Conservation (phyloP, 345 rosid species). For the Odontarrhena argentea region DNA sequence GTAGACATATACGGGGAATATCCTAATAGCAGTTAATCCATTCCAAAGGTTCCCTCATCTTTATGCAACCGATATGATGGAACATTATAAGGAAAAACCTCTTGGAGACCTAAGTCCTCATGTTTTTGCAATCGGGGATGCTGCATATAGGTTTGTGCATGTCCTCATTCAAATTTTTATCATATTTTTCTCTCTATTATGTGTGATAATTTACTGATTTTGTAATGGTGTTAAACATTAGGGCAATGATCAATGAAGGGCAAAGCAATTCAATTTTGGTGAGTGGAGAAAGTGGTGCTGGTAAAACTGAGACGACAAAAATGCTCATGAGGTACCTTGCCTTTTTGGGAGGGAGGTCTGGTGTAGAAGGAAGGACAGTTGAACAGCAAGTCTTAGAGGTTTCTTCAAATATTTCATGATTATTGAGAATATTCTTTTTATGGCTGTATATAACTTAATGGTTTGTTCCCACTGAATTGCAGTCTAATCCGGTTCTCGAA, state of each 20-base stretch:
- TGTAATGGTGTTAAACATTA: slow-evolving; percentile 36
- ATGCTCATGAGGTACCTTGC: slow-evolving; percentile 98
- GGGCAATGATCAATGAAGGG: slow-evolving; percentile 92
- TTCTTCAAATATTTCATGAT: slow-evolving; percentile 26
- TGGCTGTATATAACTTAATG: slow-evolving; percentile 17
- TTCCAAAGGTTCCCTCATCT: slow-evolving; percentile 92
- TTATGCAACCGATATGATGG: slow-evolving; percentile 95
- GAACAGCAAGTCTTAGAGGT: slow-evolving; percentile 98
- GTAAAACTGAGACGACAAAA: slow-evolving; percentile 96
- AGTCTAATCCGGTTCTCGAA: slow-evolving; percentile 98
- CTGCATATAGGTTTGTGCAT: slow-evolving; percentile 71
- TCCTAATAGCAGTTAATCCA: slow-evolving; percentile 87
- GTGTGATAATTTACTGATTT: slow-evolving; percentile 38
- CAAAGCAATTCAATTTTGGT: slow-evolving; percentile 91
- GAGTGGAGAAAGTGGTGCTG: slow-evolving; percentile 99
- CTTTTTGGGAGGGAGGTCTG: slow-evolving; percentile 84
- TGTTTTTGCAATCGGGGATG: slow-evolving; percentile 93
- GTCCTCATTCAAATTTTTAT: slow-evolving; percentile 4
- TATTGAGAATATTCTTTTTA: slow-evolving; percentile 8
- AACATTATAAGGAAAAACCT: slow-evolving; percentile 74
- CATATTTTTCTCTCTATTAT: slow-evolving; percentile 2
- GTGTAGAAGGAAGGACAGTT: slow-evolving; percentile 92
- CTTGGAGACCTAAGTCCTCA: slow-evolving; percentile 95
- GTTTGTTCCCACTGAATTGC: slow-evolving; percentile 33
- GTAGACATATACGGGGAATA: slow-evolving; percentile 93